A percentile compares a stretch with the other conserved stretches of the same genome.
Conservation (phyloP, 2,329 filamentous ascomycete genomes). For the Penicillium sp. region DNA sequence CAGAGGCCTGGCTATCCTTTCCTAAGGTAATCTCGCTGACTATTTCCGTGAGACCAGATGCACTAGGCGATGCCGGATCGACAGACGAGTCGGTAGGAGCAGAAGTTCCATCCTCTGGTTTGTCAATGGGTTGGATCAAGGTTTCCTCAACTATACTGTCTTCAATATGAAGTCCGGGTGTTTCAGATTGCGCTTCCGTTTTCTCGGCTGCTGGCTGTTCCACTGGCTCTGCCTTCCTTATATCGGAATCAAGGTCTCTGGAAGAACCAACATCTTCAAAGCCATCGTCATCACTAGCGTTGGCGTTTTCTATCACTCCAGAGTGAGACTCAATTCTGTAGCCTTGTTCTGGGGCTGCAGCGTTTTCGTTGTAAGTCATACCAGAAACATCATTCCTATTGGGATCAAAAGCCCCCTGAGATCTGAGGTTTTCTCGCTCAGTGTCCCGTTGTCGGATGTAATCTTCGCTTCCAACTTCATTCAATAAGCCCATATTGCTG, state of each 20-base stretch:
- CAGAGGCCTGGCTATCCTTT: conserved; percentile 51
- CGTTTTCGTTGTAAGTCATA: conserved; percentile 54
- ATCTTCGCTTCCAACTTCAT: conserved; percentile 84
- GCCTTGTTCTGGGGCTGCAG: conserved; percentile 39
- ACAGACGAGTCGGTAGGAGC: not conserved
- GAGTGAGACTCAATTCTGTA: conserved; percentile 40
- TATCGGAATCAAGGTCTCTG: conserved; percentile 68
- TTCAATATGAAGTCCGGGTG: conserved; percentile 51
- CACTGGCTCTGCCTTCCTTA: conserved; percentile 46
- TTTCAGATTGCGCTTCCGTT: conserved; percentile 10
- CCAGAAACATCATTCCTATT: conserved; percentile 47
- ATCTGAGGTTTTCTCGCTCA: conserved; percentile 74
- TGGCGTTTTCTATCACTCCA: conserved; percentile 71
- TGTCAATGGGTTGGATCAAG: conserved; percentile 43
- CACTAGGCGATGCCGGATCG: conserved; percentile 47
- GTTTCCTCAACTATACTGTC: conserved; percentile 77
- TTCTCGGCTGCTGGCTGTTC: conserved; percentile 19
- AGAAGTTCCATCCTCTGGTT: not conserved
- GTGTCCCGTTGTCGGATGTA: conserved; percentile 74
- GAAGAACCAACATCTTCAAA: conserved; percentile 80
- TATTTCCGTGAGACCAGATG: conserved; percentile 52
- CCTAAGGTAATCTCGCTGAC: conserved; percentile 58
- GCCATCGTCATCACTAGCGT: conserved; percentile 80
- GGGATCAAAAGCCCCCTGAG: conserved; percentile 65
- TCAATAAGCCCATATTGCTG: conserved; percentile 96